phyloP scores from a whole-genome alignment of 73 alveolate genomes.

The Urostyla sp. region DNA sequence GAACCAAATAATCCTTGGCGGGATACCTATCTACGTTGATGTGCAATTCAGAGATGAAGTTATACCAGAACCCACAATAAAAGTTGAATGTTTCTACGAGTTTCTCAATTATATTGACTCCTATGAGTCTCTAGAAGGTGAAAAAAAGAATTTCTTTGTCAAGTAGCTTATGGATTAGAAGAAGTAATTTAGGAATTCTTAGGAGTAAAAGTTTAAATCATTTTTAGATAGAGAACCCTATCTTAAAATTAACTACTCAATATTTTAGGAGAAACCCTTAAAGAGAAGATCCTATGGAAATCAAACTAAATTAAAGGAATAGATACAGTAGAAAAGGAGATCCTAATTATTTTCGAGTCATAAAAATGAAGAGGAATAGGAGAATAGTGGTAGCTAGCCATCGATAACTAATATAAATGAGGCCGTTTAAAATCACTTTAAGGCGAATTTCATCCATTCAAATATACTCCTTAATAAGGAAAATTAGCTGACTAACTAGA shows the following conservation, averaged over 20 bases:
- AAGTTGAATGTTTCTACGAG: constrained; percentile 42
- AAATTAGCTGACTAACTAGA: too few relatives aligned
- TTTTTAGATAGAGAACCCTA: not conserved
- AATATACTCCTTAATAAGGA: too few relatives aligned
- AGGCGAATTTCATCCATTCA: too few relatives aligned
- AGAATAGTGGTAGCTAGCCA: too few relatives aligned
- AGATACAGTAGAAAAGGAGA: not conserved
- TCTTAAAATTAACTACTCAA: not conserved
- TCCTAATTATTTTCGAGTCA: too few relatives aligned
- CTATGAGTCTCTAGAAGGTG: not conserved
- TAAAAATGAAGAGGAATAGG: not conserved
- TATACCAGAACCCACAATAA: constrained; percentile 10
- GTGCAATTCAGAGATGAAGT: constrained; percentile 13
- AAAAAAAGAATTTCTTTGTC: not conserved
- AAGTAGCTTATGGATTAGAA: not conserved
- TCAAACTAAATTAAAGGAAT: too few relatives aligned
- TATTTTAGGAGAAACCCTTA: not conserved
- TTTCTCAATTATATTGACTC: not conserved
- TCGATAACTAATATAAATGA: too few relatives aligned
- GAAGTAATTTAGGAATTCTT: not conserved
- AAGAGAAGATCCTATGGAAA: too few relatives aligned
- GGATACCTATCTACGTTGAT: constrained; percentile 46
- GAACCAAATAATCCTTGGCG: constrained; percentile 26
- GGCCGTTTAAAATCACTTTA: too few relatives aligned
- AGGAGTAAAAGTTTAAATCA: not conserved